Evolutionary conservation across 163 green algal genomes (phyloP), one percentile per base, ranked within the genome.

Genomic region (Scenedesmus sp.): DNA sequence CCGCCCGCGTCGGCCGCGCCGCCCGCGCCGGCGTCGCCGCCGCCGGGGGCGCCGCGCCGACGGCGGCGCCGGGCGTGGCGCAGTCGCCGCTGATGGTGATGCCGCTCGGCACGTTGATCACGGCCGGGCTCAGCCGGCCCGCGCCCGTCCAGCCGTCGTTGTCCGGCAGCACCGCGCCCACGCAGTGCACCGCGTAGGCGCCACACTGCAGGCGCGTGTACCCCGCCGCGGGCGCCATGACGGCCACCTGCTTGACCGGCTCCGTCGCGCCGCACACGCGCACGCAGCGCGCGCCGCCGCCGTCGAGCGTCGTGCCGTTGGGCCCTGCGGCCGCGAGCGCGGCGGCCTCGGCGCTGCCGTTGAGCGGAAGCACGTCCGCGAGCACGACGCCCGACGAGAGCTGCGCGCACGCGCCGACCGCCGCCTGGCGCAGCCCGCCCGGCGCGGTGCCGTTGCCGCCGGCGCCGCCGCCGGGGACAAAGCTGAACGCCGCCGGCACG

Each of bases 151-250:
- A n/a, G n/a, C n/a, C n/a, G n/a, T n/a, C n/a, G n/a, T n/a, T n/a
- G n/a, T n/a, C n/a, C n/a, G n/a, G n/a, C n/a, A n/a, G n/a, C n/a
- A n/a, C n/a, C n/a, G n/a, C n/a, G n/a, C n/a, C n/a, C n/a, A n/a
- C n/a, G n/a, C n/a, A n/a, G n/a, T n/a, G n/a, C 39, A 70, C 62
- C 62, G 4, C n/a, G 20, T 56, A 45, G n/a, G 24, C n/a, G 20
- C 62, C 62, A 54, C 62, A 70, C 39, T 70, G 62, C 4, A 56
- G 31, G 11, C 29, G 34, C 17, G n/a, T 70, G 33, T 36, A 70
- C 22, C 62, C 62, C 22, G 39, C 17, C 11, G 34, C 31, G n/a
- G 34, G 0, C 13, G 29, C 62, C 42, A 39, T 39, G 11, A 57
- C 36, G 7, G 18, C 44, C 20, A 53, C 15, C 26, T 69, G 13